phyloP scores from a whole-genome alignment of 306 rosid genomes.

The Malus sieversii region DNA sequence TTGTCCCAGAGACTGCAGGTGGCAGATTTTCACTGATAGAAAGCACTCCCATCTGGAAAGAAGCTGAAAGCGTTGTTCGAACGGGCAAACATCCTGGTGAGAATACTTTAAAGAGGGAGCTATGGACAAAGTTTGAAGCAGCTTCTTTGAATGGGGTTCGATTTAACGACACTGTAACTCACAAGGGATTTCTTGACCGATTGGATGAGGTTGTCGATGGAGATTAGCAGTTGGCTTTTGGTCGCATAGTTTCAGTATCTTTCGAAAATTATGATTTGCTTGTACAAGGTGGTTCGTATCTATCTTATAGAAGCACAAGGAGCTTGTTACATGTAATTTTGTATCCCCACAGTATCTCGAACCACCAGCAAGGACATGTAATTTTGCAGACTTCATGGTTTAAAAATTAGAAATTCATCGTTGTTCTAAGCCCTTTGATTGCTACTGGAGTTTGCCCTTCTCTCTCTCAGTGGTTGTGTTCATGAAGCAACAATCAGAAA shows the following conservation, averaged over 20 bases:
- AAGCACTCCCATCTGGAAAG: conserved; percentile 61
- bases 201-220: conserved; percentile 79
- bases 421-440: neutral
- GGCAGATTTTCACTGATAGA: conserved; percentile 28
- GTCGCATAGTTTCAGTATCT: conserved; percentile 4
- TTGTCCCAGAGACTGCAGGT: conserved; percentile 32
- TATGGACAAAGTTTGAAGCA: conserved; percentile 86
- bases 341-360: neutral
- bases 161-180: conserved; percentile 19
- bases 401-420: neutral
- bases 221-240: neutral
- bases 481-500: neutral
- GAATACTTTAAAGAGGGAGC: conserved; percentile 80
- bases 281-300: conserved; percentile 19
- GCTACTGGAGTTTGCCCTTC: neutral
- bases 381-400: neutral
- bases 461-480: neutral
- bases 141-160: conserved; percentile 42
- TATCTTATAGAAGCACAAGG: neutral
- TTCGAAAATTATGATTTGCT: neutral
- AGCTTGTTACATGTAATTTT: neutral
- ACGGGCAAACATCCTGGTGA: conserved; percentile 70
- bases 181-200: conserved; percentile 69
- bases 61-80: conserved; percentile 40
- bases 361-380: neutral